Evolutionary conservation across 176 grass and related monocot species (phyloP).

Genomic region (Oryza australiensis): DNA sequence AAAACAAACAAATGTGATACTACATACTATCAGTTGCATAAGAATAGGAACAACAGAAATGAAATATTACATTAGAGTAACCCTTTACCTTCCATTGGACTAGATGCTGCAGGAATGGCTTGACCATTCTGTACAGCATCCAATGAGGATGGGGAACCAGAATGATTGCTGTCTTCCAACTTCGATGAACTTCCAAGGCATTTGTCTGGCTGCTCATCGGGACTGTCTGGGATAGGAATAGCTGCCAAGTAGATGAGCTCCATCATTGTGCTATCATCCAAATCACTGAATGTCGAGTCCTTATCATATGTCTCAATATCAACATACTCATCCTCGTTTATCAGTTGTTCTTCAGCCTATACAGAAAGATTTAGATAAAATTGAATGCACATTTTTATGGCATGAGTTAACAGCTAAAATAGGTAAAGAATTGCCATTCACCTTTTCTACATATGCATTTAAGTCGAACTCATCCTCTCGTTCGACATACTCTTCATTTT

Average conservation of each 20-base stretch:
- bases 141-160: slow-evolving; percentile 78
- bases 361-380: slow-evolving; percentile 42
- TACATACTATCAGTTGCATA: background rate
- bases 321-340: slow-evolving; percentile 78
- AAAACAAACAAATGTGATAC: slow-evolving; percentile 18
- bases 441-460: slow-evolving; percentile 77
- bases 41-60: background rate
- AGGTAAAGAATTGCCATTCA: slow-evolving; percentile 16
- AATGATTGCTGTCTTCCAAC: slow-evolving; percentile 90
- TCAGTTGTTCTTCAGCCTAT: slow-evolving; percentile 69
- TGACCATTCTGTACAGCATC: slow-evolving; percentile 79
- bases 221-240: slow-evolving; percentile 72
- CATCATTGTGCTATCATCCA: slow-evolving; percentile 61
- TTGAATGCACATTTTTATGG: slow-evolving; percentile 14
- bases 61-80: background rate
- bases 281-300: slow-evolving; percentile 59
- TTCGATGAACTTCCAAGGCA: slow-evolving; percentile 83
- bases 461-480: slow-evolving; percentile 91
- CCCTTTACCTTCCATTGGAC: slow-evolving; percentile 71
- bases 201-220: slow-evolving; percentile 88
- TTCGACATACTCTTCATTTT: slow-evolving; percentile 98
- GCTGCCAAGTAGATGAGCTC: slow-evolving; percentile 73
- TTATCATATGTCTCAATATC: slow-evolving; percentile 76
- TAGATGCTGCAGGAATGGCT: slow-evolving; percentile 61
- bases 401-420: slow-evolving; percentile 22